Evolutionary conservation across 306 rosid genomes (phyloP), one percentile per base, ranked within the genome.

Genomic region (Betula pendula): DNA sequence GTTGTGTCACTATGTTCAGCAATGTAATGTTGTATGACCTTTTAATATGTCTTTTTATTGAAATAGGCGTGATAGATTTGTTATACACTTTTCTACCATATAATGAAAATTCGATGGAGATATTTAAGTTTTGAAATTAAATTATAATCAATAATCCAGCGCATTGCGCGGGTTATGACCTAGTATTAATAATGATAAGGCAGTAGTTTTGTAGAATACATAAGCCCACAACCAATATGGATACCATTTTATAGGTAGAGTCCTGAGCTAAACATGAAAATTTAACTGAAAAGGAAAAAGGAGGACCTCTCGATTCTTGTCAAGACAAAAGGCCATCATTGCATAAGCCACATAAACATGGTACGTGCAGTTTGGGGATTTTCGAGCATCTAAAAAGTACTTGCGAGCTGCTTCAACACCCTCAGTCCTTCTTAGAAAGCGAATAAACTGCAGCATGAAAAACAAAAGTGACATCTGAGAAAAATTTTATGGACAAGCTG

Each of bases 331-430:
- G 77, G 97, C 87, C 91, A 89, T 77, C 82, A 81, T 89, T 16
- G 98, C 98, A 82, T 95, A 95, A 59, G 98, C 98, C 50, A 92
- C 96, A 82, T 88, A 95, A 79, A 95, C 96, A 82, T 95, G 97
- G 87, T 92, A 92, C 3, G 96, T 85, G 90, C 98, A 95, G 75
- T 80, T 89, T 71, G 93, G 87, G 52, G 88, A 95, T 83, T 95
- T 90, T 77, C 92, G 97, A 50, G 97, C 97, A 87, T 95, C 97
- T 68, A 90, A 85, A 85, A 95, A 95, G 84, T 92, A 90, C 77
- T 92, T 95, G 77, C 96, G 92, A 81, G 98, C 97, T 75, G 97
- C 93, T 89, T 95, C 98, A 86, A 95, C 93, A 68, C 98, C 98
- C 86, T 90, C 97, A 7, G 89, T 92, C 79, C 98, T 87, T 80